These are phyloP conservation scores for Cercophora samala DNA, from an alignment of 495 filamentous ascomycete genomes.

Conservation along the genomic window DNA sequence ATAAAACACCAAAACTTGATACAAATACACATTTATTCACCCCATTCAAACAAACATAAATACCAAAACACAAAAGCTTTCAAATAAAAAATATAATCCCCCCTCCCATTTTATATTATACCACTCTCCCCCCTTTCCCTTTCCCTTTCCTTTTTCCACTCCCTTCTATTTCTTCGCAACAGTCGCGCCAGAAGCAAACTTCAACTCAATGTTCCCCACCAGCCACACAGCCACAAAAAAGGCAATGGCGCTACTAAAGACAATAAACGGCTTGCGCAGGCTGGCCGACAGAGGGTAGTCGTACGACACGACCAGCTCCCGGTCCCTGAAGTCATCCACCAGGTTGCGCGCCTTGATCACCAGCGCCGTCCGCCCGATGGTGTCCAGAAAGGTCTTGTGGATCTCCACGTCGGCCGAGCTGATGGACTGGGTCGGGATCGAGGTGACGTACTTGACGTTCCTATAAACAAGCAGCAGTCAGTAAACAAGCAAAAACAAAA, in stretches of 20 bases:
- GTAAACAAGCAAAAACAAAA: too few species aligned
- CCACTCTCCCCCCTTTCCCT: conserved; percentile 13
- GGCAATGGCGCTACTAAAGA: conserved; percentile 70
- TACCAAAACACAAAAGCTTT: conserved; percentile 6
- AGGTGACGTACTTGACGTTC: conserved; percentile 65
- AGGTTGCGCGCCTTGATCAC: conserved; percentile 78
- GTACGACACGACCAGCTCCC: conserved; percentile 82
- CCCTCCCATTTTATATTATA: conserved; percentile 23
- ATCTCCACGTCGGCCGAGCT: conserved; percentile 50
- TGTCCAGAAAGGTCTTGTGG: conserved; percentile 86
- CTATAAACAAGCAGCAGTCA: conserved; percentile 35
- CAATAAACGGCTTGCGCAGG: conserved; percentile 80
- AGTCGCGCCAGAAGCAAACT: conserved; percentile 34
- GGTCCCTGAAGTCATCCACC: conserved; percentile 81
- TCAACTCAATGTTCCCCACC: conserved; percentile 68
- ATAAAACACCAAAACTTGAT: not conserved
- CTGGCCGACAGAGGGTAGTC: conserved; percentile 71
- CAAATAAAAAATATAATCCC: conserved; percentile 9
- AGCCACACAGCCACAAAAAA: conserved; percentile 74
- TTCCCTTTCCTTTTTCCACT: conserved; percentile 14
- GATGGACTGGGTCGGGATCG: conserved; percentile 57
- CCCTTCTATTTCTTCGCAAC: conserved; percentile 28
- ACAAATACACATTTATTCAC: not conserved
- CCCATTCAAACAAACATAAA: not conserved
- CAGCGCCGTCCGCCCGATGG: conserved; percentile 78